phyloP scores from a whole-genome alignment of 192 early-diverging fungal genomes.

The Geosiphon pyriformis region DNA sequence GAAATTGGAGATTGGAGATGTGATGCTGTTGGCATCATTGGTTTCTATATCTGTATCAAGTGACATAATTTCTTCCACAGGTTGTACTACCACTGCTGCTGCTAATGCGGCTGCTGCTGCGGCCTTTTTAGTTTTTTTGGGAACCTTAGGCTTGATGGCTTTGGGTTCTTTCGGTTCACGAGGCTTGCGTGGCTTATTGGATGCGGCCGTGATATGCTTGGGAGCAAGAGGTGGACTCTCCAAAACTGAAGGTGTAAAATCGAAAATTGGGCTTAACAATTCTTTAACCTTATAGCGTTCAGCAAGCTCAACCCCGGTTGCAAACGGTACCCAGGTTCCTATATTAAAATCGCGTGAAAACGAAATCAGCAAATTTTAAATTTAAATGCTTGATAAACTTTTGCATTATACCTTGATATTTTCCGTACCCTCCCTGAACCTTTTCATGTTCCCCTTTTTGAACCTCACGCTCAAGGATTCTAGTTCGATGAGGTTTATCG shows the following conservation, averaged over 20 bases:
- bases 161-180: constrained; percentile 29
- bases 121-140: constrained; percentile 20
- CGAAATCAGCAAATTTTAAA: neutral
- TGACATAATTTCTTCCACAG: constrained; percentile 8
- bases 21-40: constrained; percentile 28
- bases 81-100: constrained; percentile 1
- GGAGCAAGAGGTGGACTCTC: constrained; percentile 51
- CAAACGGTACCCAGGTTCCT: constrained; percentile 80
- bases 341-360: neutral
- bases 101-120: constrained; percentile 9
- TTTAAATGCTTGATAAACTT: constrained; percentile 6
- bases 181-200: constrained; percentile 39
- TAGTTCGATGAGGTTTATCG: constrained; percentile 86
- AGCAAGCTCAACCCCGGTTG: constrained; percentile 75
- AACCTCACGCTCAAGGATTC: constrained; percentile 91
- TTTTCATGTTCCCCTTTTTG: constrained; percentile 87
- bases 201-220: constrained; percentile 49
- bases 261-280: constrained; percentile 71
- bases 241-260: constrained; percentile 60
- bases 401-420: constrained; percentile 83
- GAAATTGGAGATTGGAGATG: constrained; percentile 14
- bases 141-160: constrained; percentile 33
- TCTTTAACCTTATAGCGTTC: constrained; percentile 72
- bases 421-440: constrained; percentile 97
- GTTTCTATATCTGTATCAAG: constrained; percentile 22